Percentiles rank a stretch among this genome's conserved stretches.
Conservation (phyloP, 345 rosid genomes). For the Lumnitzera racemosa region DNA sequence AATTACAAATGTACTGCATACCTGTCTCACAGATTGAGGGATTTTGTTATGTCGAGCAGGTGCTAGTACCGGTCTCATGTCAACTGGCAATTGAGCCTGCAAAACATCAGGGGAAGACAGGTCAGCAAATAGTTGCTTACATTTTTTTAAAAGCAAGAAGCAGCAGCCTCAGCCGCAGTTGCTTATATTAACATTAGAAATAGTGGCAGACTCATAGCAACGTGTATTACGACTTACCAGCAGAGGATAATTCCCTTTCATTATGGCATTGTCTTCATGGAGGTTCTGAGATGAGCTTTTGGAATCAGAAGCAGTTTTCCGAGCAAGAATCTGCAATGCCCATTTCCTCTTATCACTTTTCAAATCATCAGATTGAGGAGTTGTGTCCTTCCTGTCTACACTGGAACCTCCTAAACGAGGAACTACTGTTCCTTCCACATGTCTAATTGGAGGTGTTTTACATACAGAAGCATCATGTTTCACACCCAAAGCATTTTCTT, state of each 20-base stretch:
- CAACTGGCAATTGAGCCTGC: constrained; percentile 85
- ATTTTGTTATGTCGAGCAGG: constrained; percentile 71
- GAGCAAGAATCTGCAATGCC: constrained; percentile 93
- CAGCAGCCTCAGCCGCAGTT: too few relatives aligned
- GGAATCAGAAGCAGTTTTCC: constrained; percentile 61
- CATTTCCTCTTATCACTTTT: constrained; percentile 86
- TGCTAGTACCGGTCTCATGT: constrained; percentile 78
- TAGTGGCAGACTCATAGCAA: background rate
- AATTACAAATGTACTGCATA: constrained; percentile 13
- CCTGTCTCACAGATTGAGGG: constrained; percentile 87
- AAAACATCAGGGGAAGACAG: constrained; percentile 5
- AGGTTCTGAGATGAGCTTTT: constrained; percentile 39
- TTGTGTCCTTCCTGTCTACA: constrained; percentile 27
- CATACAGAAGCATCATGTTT: constrained; percentile 27
- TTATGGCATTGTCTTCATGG: constrained; percentile 49
- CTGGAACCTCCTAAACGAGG: constrained; percentile 25
- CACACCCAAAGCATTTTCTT: constrained; percentile 29
- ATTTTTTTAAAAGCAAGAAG: constrained; percentile 5
- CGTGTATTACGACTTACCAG: constrained; percentile 38
- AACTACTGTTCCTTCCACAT: constrained; percentile 15
- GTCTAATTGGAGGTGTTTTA: constrained; percentile 25
- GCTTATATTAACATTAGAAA: background rate
- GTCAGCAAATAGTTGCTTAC: constrained; percentile 10
- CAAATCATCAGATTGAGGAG: constrained; percentile 37
- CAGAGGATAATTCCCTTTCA: constrained; percentile 78